Base-by-base conservation (phyloP, 1,139 yeast species). In the Yamadazyma mexicana region DNA sequence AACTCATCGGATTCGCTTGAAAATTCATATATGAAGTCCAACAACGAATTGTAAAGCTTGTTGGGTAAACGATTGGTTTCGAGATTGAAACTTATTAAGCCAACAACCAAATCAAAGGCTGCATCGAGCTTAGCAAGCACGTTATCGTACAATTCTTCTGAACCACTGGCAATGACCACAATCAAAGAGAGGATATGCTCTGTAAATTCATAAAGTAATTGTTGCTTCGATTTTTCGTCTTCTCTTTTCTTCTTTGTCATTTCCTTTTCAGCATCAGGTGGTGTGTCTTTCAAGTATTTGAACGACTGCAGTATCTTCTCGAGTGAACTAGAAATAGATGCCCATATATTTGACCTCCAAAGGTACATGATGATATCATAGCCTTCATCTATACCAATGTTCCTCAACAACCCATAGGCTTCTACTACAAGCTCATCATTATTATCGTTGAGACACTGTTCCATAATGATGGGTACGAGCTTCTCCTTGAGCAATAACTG, bases 351-450 rank as follows among this genome's bases (percentile, higher is more conserved):
- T 20, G 81, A 80, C 58, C 97, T 77, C 87, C 95, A 85, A 41
- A 86, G 61, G 58, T 77, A 79, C 23, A 78, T 75, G 28, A 89
- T 79, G 22, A 87, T 76, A 47, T 87, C 95, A 51, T 87, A 82
- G n/a, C 96, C 98, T 62, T 88, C 95, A 56, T 88, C 95, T 37
- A 87, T 71, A 3, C 84, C 83, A 39, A 91, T 56, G 56, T 87
- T 88, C 56, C 96, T 75, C 48, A 92, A 64, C 37, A 91, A 67
- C 1, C 96, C 97, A 55, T 78, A 84, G 0, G 91, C 74, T 51
- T 86, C 95, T 17, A 86, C 85, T 12, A 84, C 81, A 37, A 87
- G 78, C 51, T 88, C 95, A 40, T 80, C 81, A 51, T 82, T 80
- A 17, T 74, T 58, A 54, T 88, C 96, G 37, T 75, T 77, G 31